phyloP scores from a whole-genome alignment of 1,139 yeast species.

The Diutina rugosa region DNA sequence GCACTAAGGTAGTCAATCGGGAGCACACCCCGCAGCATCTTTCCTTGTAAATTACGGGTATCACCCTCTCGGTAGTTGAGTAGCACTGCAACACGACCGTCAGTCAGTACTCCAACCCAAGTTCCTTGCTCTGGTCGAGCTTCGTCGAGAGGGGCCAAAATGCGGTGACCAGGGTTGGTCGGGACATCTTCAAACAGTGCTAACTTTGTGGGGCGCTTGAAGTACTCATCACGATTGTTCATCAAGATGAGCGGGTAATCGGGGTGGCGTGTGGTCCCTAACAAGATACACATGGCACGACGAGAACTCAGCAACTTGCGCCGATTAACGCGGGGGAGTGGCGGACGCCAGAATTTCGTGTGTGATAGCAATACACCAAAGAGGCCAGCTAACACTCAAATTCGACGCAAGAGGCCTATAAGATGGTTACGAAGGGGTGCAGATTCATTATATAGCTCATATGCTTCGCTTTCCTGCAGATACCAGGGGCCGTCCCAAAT shows the following conservation, averaged over 20 bases:
- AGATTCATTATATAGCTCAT: not conserved
- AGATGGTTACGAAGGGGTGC: not conserved
- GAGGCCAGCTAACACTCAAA: not conserved
- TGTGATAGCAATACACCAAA: not conserved
- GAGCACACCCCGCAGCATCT: conserved; percentile 59
- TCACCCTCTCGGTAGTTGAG: conserved; percentile 52
- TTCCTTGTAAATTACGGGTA: conserved; percentile 10
- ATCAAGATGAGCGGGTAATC: conserved; percentile 58
- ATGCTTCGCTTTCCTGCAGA: not conserved
- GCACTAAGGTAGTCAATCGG: conserved; percentile 44
- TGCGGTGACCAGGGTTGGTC: conserved; percentile 7
- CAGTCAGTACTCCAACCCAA: conserved; percentile 69
- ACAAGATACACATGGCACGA: conserved; percentile 45
- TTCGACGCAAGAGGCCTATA: not conserved
- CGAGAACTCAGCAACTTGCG: not conserved
- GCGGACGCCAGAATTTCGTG: not conserved
- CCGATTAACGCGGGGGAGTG: not conserved
- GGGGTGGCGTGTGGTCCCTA: conserved; percentile 49
- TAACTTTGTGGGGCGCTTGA: conserved; percentile 53
- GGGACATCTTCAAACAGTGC: conserved; percentile 22
- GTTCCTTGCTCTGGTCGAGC: conserved; percentile 74
- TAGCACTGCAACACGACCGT: conserved; percentile 59
- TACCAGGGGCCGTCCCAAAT: not conserved
- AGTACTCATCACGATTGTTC: conserved; percentile 80
- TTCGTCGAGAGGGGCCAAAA: conserved; percentile 66